Evolutionary conservation across 352 stramenopile species (phyloP), one percentile per base, ranked within the genome.

Genomic region (Phytophthora cactorum): DNA sequence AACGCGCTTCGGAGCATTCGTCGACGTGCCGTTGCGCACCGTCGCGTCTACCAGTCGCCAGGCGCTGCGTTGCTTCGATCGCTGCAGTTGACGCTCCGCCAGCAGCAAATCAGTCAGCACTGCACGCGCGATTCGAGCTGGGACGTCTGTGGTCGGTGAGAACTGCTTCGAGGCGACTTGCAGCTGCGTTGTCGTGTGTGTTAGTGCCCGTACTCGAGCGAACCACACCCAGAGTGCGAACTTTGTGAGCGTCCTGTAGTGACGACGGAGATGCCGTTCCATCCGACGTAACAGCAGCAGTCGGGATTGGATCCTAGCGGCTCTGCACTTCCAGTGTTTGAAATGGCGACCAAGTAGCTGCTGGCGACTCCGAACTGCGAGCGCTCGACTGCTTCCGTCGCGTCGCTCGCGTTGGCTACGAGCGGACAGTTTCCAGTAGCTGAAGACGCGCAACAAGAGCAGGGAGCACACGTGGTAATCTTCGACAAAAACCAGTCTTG

Each of bases 181-280:
- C 9, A 68, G 32, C 15, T 71, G 53, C 5, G 64, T 54, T 25
- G 51, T 53, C 52, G 46, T 28, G 6, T 15, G 45, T 34, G 14
- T 46, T 38, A 86, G 64, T 38, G 34, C 15, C 28, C 84, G 78
- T 3, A 72, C 54, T 17, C 43, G 55, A 3, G 66, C 58, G 44
- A 88, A 78, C 81, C 81, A 90, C n/a, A 46, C 45, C 79, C 81
- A 90, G 10, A 88, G 36, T 15, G 81, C 63, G 46, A 69, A 75
- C 14, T 71, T 78, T 9, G 51, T 51, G 15, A 76, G 46, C 0
- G 62, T 25, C 1, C 17, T 31, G 9, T 45, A 59, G 52, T 84
- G 78, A 17, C 65, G 77, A 6, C 52, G 54, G 28, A 89, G 25
- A 31, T 58, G 55, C 1, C 67, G 53, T 11, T 69, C 28, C 17